These are phyloP conservation scores for Nicotiana attenuata DNA, from an alignment of 257 asterid genomes.

Conservation along the genomic window DNA sequence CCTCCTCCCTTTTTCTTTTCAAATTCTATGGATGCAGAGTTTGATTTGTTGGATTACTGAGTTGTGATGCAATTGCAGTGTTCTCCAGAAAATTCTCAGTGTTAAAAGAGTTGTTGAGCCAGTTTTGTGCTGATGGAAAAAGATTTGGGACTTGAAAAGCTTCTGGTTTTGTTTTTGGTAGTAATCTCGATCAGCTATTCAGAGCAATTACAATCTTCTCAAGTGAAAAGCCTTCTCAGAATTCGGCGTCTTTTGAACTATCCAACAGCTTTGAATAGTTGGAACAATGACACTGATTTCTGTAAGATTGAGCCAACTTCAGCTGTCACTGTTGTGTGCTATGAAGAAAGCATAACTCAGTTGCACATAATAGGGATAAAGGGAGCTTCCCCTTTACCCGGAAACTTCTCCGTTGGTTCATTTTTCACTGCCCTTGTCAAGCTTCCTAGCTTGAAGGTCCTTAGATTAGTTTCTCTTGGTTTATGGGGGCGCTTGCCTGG, in stretches of 20 bases:
- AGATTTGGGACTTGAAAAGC: not conserved
- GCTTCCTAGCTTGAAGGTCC: conserved; percentile 70
- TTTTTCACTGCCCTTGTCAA: conserved; percentile 43
- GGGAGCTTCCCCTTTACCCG: conserved; percentile 33
- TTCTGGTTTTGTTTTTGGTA: conserved; percentile 22
- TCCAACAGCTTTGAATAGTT: conserved; percentile 37
- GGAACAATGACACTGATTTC: conserved; percentile 50
- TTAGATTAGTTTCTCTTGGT: conserved; percentile 73
- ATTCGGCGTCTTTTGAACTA: conserved; percentile 44
- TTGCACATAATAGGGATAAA: conserved; percentile 59
- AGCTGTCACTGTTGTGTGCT: conserved; percentile 63
- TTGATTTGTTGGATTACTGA: not conserved
- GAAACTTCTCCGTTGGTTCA: conserved; percentile 65
- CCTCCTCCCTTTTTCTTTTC: not conserved
- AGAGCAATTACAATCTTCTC: conserved; percentile 44
- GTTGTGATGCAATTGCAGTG: not conserved
- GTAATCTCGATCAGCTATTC: conserved; percentile 35
- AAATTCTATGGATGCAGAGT: not conserved
- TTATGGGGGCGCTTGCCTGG: conserved; percentile 69
- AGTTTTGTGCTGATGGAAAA: not conserved
- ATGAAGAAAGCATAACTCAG: conserved; percentile 65
- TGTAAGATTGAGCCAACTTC: conserved; percentile 54
- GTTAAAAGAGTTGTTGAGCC: not conserved
- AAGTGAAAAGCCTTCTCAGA: conserved; percentile 44
- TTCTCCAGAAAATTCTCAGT: not conserved